Evolutionary conservation across 768 basidiomycete genomes (phyloP).

Genomic region (Grammothele lineata): DNA sequence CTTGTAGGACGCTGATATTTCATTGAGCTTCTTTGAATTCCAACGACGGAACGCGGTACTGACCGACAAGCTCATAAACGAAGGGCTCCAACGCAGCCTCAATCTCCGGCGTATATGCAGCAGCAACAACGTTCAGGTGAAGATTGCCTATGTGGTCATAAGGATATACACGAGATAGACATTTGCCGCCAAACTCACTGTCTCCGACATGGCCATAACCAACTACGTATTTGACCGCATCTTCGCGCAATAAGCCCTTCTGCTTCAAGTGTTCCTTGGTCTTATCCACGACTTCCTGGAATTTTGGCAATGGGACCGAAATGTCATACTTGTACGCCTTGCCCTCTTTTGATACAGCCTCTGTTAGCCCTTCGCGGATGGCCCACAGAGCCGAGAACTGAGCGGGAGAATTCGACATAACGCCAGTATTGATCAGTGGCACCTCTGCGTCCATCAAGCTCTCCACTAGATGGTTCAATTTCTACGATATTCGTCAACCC

Average conservation of each 20-base stretch:
- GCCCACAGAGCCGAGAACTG: slow-evolving; percentile 92
- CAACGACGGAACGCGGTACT: slow-evolving; percentile 25
- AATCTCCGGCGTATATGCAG: slow-evolving; percentile 77
- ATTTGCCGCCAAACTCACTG: too few species aligned
- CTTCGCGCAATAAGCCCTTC: slow-evolving; percentile 65
- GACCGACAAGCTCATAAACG: slow-evolving; percentile 86
- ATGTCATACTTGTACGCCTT: slow-evolving; percentile 98
- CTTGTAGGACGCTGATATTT: slow-evolving; percentile 55
- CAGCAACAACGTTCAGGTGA: slow-evolving; percentile 87
- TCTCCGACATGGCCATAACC: slow-evolving; percentile 98
- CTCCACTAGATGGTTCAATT: slow-evolving; percentile 78
- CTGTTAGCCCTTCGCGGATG: slow-evolving; percentile 87
- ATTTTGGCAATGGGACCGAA: slow-evolving; percentile 79
- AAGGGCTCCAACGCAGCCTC: slow-evolving; percentile 90
- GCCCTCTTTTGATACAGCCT: slow-evolving; percentile 90
- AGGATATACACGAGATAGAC: too few species aligned
- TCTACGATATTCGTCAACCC: slow-evolving; percentile 42
- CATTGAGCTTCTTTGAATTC: too few species aligned
- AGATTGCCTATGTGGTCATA: slow-evolving; percentile 63
- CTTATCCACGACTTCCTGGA: slow-evolving; percentile 83
- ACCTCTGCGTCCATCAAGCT: slow-evolving; percentile 66
- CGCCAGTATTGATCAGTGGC: slow-evolving; percentile 83
- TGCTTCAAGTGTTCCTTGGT: slow-evolving; percentile 68
- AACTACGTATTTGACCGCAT: slow-evolving; percentile 77
- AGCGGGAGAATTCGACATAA: slow-evolving; percentile 83